Conservation (phyloP, 2,329 filamentous ascomycete genomes). For the Hortaea werneckii region DNA sequence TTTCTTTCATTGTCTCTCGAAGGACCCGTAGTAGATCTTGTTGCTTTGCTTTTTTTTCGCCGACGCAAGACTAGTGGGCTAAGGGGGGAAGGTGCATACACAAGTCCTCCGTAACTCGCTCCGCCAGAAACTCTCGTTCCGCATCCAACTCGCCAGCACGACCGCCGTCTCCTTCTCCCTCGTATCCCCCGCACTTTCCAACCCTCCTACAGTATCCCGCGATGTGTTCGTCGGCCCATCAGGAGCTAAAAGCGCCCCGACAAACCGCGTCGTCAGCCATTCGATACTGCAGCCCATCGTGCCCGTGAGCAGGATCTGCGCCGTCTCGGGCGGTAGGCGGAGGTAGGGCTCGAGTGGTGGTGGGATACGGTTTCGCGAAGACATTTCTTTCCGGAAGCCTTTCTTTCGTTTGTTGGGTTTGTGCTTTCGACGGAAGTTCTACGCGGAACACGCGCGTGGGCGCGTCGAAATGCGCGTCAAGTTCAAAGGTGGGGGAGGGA, state of each 20-base stretch:
- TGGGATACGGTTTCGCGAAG: constrained; percentile 40
- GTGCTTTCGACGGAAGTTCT: background rate
- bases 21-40: too few species aligned
- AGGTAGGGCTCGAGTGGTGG: constrained; percentile 57
- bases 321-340: constrained; percentile 45
- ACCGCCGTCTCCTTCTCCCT: constrained; percentile 33
- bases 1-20: too few species aligned
- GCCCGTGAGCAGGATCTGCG: constrained; percentile 57
- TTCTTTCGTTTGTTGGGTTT: constrained; percentile 1
- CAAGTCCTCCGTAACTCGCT: constrained; percentile 40
- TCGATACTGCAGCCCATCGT: constrained; percentile 45
- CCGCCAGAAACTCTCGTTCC: constrained; percentile 69
- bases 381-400: constrained; percentile 24
- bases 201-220: background rate
- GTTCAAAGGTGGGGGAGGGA: background rate
- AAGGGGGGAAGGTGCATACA: constrained; percentile 7
- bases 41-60: too few species aligned
- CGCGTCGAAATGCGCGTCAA: background rate
- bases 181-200: constrained; percentile 3
- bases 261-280: constrained; percentile 46
- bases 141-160: constrained; percentile 72
- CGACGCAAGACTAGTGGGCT: too few species aligned
- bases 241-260: constrained; percentile 35
- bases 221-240: background rate
- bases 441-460: background rate